Conservation (phyloP, 1,284 basidiomycete genomes). For the Pholiota adiposa region DNA sequence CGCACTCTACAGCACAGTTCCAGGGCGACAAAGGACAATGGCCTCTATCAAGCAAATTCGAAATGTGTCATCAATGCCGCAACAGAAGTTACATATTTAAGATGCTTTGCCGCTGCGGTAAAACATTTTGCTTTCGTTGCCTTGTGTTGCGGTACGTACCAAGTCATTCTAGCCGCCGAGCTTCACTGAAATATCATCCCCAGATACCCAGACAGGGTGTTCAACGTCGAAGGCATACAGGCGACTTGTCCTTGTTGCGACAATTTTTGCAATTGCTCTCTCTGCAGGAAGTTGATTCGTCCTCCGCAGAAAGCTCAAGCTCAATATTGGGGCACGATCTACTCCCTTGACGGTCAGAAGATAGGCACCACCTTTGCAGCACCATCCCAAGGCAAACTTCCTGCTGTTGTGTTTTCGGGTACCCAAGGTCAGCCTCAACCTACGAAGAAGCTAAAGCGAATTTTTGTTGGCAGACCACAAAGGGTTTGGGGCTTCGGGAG, state of each 20-base stretch:
- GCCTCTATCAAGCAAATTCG: background rate
- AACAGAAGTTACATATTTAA: slow-evolving; percentile 24
- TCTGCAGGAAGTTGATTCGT: too few species aligned
- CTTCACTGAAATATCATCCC: slow-evolving; percentile 9
- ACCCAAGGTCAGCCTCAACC: slow-evolving; percentile 16
- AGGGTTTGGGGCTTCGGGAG: slow-evolving; percentile 30
- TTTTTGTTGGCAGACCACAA: slow-evolving; percentile 35
- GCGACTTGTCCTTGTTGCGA: slow-evolving; percentile 32
- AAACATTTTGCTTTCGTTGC: slow-evolving; percentile 33
- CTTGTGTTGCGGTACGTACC: slow-evolving; percentile 24
- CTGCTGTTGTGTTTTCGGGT: slow-evolving; percentile 9
- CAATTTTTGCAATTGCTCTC: slow-evolving; percentile 32
- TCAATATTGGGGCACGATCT: slow-evolving; percentile 32
- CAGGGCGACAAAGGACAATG: background rate
- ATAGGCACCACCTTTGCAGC: slow-evolving; percentile 23
- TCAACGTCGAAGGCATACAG: slow-evolving; percentile 13
- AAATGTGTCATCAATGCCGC: slow-evolving; percentile 37
- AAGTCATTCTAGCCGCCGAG: background rate
- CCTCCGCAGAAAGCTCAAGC: slow-evolving; percentile 8
- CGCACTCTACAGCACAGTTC: too few species aligned
- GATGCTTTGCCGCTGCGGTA: slow-evolving; percentile 29
- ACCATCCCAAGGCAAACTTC: slow-evolving; percentile 13
- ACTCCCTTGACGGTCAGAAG: slow-evolving; percentile 26
- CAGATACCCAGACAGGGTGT: slow-evolving; percentile 21
- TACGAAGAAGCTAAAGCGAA: slow-evolving; percentile 18